Conservation (phyloP, 306 rosid species). For the Quercus wislizeni region DNA sequence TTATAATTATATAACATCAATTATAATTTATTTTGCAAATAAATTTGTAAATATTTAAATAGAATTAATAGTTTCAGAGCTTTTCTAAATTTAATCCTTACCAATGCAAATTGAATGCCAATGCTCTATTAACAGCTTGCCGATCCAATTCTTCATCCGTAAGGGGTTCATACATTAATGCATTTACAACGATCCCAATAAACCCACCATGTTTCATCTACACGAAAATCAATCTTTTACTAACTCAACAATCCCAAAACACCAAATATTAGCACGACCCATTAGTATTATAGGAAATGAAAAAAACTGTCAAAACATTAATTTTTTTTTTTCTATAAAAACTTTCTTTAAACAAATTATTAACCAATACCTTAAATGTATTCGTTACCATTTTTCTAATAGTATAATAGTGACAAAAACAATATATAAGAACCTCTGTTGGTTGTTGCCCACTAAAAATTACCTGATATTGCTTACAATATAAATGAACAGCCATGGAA, state of each 20-base stretch:
- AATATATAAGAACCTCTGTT: constrained; percentile 9
- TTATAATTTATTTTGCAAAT: too few relatives aligned
- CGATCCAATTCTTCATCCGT: constrained; percentile 45
- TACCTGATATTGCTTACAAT: constrained; percentile 56
- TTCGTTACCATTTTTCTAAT: too few relatives aligned
- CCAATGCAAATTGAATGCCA: constrained; percentile 48
- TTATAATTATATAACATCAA: too few relatives aligned
- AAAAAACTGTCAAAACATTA: too few relatives aligned
- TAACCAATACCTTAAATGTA: too few relatives aligned
- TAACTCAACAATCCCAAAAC: not conserved
- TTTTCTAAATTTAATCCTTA: not conserved
- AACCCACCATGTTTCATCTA: constrained; percentile 53
- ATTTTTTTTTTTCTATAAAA: too few relatives aligned
- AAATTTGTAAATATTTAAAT: too few relatives aligned
- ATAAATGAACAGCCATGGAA: constrained; percentile 54
- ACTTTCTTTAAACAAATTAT: too few relatives aligned
- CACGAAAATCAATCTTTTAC: not conserved
- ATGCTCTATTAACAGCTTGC: constrained; percentile 46
- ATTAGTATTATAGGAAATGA: too few relatives aligned
- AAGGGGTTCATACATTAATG: constrained; percentile 58
- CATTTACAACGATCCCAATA: constrained; percentile 35
- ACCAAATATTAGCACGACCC: too few relatives aligned
- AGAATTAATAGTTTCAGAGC: too few relatives aligned
- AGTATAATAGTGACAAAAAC: not conserved
- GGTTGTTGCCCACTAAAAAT: not conserved